Percentiles rank a stretch among this genome's conserved stretches.
phyloP scores from a whole-genome alignment of 352 stramenopile genomes.

The Pythium rishiriense region DNA sequence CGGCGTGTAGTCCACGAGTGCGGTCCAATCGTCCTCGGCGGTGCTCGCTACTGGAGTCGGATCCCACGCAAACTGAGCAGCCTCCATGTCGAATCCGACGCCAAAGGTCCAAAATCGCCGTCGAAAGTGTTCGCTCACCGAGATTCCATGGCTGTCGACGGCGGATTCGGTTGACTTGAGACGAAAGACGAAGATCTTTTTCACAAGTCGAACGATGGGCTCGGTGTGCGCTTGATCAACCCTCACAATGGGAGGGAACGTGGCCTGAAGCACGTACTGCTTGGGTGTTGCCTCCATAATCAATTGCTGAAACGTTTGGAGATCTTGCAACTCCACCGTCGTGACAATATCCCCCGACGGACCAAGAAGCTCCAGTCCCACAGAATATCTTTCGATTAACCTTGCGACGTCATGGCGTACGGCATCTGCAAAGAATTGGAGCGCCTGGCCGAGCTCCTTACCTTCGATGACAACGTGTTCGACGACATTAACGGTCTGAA shows the following conservation, averaged over 20 bases:
- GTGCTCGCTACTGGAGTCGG: neutral
- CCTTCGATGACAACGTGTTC: constrained; percentile 52
- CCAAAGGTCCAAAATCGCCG: constrained; percentile 27
- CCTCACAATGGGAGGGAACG: neutral
- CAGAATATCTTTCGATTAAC: constrained; percentile 12
- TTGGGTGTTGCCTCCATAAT: constrained; percentile 26
- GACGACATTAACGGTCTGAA: constrained; percentile 30
- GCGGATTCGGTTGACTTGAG: constrained; percentile 22
- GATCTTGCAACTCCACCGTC: constrained; percentile 17
- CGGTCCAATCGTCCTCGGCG: neutral
- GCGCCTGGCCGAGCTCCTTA: constrained; percentile 32
- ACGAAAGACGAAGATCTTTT: constrained; percentile 46
- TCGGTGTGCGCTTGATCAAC: neutral
- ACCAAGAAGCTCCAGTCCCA: constrained; percentile 16
- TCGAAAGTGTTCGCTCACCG: constrained; percentile 19
- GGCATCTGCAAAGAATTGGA: constrained; percentile 42
- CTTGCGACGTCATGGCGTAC: constrained; percentile 34
- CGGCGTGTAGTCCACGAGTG: neutral
- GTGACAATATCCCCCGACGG: constrained; percentile 13
- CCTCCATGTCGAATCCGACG: constrained; percentile 9
- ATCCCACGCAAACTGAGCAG: neutral
- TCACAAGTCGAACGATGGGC: constrained; percentile 22
- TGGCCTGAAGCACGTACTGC: constrained; percentile 22
- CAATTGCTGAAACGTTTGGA: constrained; percentile 20
- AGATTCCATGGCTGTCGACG: neutral